These are phyloP conservation scores for Fusarium humuli DNA, from an alignment of 2,329 filamentous ascomycete genomes.

Conservation along the genomic window DNA sequence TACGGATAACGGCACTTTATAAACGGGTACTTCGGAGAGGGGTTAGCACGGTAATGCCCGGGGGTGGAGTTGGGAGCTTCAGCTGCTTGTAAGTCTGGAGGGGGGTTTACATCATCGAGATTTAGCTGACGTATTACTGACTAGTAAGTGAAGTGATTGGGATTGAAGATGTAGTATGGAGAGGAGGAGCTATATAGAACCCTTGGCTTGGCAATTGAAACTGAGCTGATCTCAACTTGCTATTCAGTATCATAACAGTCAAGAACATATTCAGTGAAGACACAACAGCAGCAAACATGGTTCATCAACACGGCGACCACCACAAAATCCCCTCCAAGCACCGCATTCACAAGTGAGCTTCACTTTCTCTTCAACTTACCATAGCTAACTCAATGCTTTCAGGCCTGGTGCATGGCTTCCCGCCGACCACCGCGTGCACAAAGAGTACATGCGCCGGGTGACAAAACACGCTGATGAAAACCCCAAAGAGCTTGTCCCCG, in stretches of 20 bases:
- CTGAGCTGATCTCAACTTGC: not conserved
- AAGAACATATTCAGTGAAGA: not conserved
- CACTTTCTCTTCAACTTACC: not conserved
- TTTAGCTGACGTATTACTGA: constrained; percentile 22
- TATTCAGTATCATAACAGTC: not conserved
- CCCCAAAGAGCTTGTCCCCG: constrained; percentile 65
- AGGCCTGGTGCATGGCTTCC: constrained; percentile 72
- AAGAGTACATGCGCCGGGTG: constrained; percentile 69
- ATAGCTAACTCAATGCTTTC: constrained; percentile 1
- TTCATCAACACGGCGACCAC: constrained; percentile 62
- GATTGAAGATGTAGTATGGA: not conserved
- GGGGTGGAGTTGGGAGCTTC: constrained; percentile 13
- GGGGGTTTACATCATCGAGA: constrained; percentile 44
- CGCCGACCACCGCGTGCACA: constrained; percentile 70
- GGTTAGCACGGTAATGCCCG: constrained; percentile 3
- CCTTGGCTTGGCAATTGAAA: not conserved
- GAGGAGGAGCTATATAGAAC: constrained; percentile 1
- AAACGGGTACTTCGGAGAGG: constrained; percentile 26
- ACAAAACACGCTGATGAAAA: constrained; percentile 66
- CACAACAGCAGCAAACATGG: constrained; percentile 53
- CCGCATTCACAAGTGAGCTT: constrained; percentile 58
- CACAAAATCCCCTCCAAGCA: constrained; percentile 63
- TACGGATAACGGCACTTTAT: constrained; percentile 23
- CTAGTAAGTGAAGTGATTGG: not conserved
- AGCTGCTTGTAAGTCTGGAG: not conserved